Conservation (phyloP, 2,329 filamentous ascomycete species). For the Parascedosporium putredinis region DNA sequence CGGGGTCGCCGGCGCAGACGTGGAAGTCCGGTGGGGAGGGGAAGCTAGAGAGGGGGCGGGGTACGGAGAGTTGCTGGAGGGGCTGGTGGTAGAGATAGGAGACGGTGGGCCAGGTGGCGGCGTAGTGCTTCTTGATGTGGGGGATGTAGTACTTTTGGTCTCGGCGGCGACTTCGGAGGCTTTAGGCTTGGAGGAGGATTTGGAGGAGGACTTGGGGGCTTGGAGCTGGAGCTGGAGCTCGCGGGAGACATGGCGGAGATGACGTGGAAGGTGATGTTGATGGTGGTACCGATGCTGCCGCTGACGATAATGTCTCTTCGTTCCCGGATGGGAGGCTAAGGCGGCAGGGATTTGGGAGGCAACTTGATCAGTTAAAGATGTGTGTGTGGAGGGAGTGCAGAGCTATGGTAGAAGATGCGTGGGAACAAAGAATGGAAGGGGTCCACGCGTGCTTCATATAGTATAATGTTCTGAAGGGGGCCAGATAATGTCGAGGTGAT, state of each 20-base stretch:
- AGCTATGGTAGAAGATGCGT: no score
- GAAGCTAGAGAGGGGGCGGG: conserved; percentile 22
- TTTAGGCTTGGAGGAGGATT: conserved; percentile 6
- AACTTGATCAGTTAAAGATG: no score
- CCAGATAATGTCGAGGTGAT: no score
- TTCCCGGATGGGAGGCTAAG: no score
- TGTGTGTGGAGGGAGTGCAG: no score
- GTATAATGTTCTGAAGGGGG: no score
- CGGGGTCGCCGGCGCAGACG: conserved; percentile 47
- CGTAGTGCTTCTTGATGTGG: conserved; percentile 46
- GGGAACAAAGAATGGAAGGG: no score
- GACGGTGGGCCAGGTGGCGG: conserved; percentile 41
- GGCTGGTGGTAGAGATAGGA: conserved; percentile 49
- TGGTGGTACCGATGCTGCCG: neutral
- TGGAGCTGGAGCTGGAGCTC: neutral
- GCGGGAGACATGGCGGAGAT: neutral
- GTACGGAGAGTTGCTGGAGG: conserved; percentile 33
- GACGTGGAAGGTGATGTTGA: neutral
- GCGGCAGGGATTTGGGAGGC: no score
- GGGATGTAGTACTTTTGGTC: conserved; percentile 63
- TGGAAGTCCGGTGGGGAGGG: conserved; percentile 34
- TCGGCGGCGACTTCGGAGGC: conserved; percentile 54
- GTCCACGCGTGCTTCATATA: no score
- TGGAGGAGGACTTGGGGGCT: conserved; percentile 6
- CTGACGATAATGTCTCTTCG: no score